A percentile compares a stretch with the other conserved stretches of the same genome.
Conservation (phyloP, 768 basidiomycete species). For the Zangia roseola region DNA sequence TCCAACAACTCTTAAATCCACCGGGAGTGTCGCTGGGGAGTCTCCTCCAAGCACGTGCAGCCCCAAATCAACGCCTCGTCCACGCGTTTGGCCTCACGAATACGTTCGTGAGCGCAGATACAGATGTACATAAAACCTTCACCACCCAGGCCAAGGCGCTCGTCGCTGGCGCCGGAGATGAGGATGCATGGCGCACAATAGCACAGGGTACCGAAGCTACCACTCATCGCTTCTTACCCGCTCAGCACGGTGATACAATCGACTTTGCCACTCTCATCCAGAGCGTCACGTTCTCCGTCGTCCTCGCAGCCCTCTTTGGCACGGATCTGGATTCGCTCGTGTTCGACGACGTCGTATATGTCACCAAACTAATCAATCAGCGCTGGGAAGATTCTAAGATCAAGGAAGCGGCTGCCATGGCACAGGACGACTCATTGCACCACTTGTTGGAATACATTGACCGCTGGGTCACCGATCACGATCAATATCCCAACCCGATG, state of each 20-base stretch:
- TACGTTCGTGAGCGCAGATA: constrained; percentile 49
- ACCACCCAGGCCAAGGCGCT: constrained; percentile 21
- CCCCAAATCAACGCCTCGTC: constrained; percentile 24
- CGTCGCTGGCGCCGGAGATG: constrained; percentile 7
- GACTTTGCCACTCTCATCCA: constrained; percentile 43
- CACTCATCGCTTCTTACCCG: constrained; percentile 13
- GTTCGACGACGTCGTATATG: constrained; percentile 36
- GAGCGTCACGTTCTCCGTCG: constrained; percentile 39
- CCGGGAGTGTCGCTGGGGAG: constrained; percentile 2
- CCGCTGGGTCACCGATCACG: constrained; percentile 36
- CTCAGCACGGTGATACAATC: not conserved
- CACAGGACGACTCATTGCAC: constrained; percentile 30
- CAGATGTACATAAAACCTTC: constrained; percentile 29
- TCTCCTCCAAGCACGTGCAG: constrained; percentile 19
- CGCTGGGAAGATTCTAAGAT: constrained; percentile 27
- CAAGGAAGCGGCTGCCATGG: constrained; percentile 10
- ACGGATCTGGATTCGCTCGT: constrained; percentile 30
- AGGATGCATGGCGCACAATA: constrained; percentile 14
- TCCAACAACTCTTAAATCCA: constrained; percentile 19
- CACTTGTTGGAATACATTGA: constrained; percentile 28
- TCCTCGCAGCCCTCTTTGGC: constrained; percentile 43
- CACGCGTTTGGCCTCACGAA: constrained; percentile 38
- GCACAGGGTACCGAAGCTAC: constrained; percentile 13
- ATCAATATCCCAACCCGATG: constrained; percentile 36
- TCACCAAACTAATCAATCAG: constrained; percentile 39